Evolutionary conservation across 192 early-diverging fungal species (phyloP).

Genomic region (Coemansia sp.): DNA sequence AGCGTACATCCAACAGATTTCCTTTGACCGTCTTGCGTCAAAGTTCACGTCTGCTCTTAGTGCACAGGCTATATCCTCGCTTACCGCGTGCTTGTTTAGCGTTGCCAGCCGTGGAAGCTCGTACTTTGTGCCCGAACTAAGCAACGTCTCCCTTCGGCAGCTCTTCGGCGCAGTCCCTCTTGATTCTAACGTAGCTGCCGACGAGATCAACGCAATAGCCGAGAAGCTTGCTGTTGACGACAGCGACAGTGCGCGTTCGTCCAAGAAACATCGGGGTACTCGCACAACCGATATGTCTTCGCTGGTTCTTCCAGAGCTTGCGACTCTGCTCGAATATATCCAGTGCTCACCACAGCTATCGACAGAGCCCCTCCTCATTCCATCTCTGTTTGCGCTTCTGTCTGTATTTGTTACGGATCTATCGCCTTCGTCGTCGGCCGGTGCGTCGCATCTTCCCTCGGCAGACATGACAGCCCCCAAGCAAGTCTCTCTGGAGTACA

Average conservation of each 20-base stretch:
- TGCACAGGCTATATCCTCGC: neutral
- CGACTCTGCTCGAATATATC: constrained; percentile 75
- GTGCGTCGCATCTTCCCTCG: neutral
- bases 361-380: constrained; percentile 59
- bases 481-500: constrained; percentile 73
- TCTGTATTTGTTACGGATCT: constrained; percentile 61
- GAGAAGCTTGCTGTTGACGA: constrained; percentile 17
- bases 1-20: constrained; percentile 45
- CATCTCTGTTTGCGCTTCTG: constrained; percentile 74
- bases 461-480: constrained; percentile 51
- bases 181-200: constrained; percentile 33
- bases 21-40: constrained; percentile 33
- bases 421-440: neutral
- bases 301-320: constrained; percentile 57
- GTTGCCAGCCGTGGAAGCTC: constrained; percentile 30
- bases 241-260: constrained; percentile 24
- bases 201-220: constrained; percentile 22
- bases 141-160: constrained; percentile 26
- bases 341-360: constrained; percentile 63
- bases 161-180: constrained; percentile 30
- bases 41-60: constrained; percentile 22
- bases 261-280: constrained; percentile 27
- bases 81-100: constrained; percentile 32
- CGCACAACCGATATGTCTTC: constrained; percentile 20
- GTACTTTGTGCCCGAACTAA: constrained; percentile 13